Percentiles rank a stretch among this genome's conserved stretches.
phyloP scores from a whole-genome alignment of 1,284 basidiomycete genomes.

The Papiliotrema terrestris region DNA sequence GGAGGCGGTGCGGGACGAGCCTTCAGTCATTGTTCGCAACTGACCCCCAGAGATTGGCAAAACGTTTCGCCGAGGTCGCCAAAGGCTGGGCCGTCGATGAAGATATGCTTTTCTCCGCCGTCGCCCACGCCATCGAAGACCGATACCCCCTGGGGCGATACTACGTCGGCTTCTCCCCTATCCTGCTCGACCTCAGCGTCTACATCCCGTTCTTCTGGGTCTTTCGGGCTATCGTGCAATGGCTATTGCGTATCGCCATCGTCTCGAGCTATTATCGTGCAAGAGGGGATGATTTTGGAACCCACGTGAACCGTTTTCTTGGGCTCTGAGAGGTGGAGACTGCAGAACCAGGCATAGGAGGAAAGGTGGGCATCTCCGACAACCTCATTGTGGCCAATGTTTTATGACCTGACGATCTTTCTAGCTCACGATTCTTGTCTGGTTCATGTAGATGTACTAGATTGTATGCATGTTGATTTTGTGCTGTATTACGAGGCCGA shows the following conservation, averaged over 20 bases:
- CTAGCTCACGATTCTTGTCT: too few species aligned
- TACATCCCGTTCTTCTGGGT: conserved; percentile 25
- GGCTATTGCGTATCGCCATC: conserved; percentile 20
- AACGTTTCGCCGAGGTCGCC: conserved; percentile 24
- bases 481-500: too few species aligned
- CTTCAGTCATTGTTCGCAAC: neutral
- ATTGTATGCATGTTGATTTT: too few species aligned
- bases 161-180: conserved; percentile 34
- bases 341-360: neutral
- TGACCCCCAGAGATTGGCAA: neutral
- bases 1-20: neutral
- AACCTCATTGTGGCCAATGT: too few species aligned
- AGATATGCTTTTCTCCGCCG: conserved; percentile 40
- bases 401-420: too few species aligned
- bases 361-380: too few species aligned
- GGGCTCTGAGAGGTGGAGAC: neutral
- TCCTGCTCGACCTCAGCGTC: conserved; percentile 26
- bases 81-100: conserved; percentile 43
- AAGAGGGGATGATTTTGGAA: neutral
- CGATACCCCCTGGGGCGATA: conserved; percentile 34
- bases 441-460: too few species aligned
- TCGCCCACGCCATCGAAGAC: conserved; percentile 41
- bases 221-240: conserved; percentile 27
- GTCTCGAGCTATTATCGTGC: neutral
- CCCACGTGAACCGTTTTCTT: neutral